A percentile compares a stretch with the other conserved stretches of the same genome.
phyloP scores from a whole-genome alignment of 495 filamentous ascomycete genomes.

The Penicillium waksmanii region DNA sequence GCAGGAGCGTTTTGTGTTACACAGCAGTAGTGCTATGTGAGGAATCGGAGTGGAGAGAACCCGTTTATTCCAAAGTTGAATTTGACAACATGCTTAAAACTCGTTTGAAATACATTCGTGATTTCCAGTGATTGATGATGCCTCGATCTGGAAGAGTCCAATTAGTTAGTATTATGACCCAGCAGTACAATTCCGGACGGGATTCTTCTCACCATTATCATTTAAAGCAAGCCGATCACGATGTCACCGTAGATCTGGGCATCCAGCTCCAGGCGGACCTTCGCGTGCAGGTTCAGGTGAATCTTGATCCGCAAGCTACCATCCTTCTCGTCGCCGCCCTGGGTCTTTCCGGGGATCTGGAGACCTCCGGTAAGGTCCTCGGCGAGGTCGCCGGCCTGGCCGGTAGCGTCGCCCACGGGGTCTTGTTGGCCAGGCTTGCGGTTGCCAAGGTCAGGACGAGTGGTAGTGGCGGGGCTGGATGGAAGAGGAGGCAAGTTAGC shows the following conservation, averaged over 20 bases:
- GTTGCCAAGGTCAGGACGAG: constrained; percentile 14
- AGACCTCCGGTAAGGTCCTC: constrained; percentile 9
- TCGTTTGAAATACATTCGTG: constrained; percentile 5
- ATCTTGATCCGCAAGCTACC: constrained; percentile 29
- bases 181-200: not conserved
- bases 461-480: constrained; percentile 12
- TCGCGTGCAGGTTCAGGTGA: constrained; percentile 30
- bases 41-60: not conserved
- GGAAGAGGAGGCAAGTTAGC: constrained; percentile 18
- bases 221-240: constrained; percentile 29
- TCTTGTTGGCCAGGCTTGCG: constrained; percentile 22
- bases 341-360: constrained; percentile 14
- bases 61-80: not conserved
- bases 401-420: constrained; percentile 3
- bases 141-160: not conserved
- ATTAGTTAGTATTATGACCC: not conserved
- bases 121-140: not conserved
- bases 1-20: not conserved
- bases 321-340: constrained; percentile 22
- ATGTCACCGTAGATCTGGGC: constrained; percentile 31
- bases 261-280: constrained; percentile 28
- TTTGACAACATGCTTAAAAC: not conserved
- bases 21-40: not conserved
- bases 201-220: not conserved
- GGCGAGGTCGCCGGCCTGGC: constrained; percentile 7